Conservation (phyloP, 2,329 filamentous ascomycete species). For the Trichoderma guizhouense region DNA sequence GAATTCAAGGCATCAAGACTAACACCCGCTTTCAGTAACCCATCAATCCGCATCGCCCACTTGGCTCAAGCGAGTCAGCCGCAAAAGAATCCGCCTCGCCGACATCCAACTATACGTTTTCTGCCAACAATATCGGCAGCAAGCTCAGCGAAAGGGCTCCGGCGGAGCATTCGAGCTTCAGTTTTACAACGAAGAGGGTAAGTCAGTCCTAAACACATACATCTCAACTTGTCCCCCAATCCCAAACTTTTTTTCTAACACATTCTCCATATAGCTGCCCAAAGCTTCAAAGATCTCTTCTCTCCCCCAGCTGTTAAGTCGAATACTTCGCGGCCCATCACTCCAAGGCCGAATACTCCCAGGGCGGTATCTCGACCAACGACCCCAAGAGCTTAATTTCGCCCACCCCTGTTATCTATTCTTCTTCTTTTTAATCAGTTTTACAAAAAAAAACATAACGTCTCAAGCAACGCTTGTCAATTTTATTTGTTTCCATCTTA, state of each 20-base stretch:
- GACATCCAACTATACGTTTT: conserved; percentile 59
- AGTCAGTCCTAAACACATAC: conserved; percentile 5
- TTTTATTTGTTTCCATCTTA: background rate
- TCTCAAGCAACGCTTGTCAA: background rate
- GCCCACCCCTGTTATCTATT: background rate
- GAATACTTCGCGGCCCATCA: conserved; percentile 14
- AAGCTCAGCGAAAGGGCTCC: conserved; percentile 48
- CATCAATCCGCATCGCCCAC: conserved; percentile 45
- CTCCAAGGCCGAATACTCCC: background rate
- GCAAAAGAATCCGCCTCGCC: conserved; percentile 48
- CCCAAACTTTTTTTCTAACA: background rate
- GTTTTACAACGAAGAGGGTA: conserved; percentile 44
- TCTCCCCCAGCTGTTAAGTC: conserved; percentile 20
- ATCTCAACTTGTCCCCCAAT: too few relatives aligned
- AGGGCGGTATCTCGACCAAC: background rate
- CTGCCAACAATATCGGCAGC: conserved; percentile 52
- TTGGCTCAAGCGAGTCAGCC: conserved; percentile 50
- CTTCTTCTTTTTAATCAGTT: background rate
- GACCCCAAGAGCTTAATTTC: conserved; percentile 7
- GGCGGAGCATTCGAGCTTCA: conserved; percentile 49
- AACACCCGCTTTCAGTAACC: conserved; percentile 42
- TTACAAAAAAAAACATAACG: background rate
- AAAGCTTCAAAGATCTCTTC: conserved; percentile 43
- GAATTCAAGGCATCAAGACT: background rate
- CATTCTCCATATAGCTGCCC: conserved; percentile 27